Conservation (phyloP, 306 rosid genomes). For the Lablab purpureus region DNA sequence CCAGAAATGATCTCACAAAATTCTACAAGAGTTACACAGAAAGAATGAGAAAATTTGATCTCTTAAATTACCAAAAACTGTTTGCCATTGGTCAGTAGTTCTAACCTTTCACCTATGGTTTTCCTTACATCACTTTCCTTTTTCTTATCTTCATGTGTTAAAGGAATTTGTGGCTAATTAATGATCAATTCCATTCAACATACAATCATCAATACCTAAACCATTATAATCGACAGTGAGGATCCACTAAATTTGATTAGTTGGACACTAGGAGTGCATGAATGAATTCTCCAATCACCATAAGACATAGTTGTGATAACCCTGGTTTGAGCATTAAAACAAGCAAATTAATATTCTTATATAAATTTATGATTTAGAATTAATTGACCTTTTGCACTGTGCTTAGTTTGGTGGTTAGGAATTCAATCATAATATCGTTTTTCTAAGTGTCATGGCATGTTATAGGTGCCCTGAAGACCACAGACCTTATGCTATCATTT, state of each 20-base stretch:
- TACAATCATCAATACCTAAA: not conserved
- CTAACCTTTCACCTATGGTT: not conserved
- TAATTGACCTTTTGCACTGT: slow-evolving; percentile 5
- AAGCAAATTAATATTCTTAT: not conserved
- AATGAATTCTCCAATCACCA: not conserved
- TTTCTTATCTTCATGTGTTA: slow-evolving; percentile 5
- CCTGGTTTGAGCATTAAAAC: too few species aligned
- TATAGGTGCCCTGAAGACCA: slow-evolving; percentile 58
- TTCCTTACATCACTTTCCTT: not conserved
- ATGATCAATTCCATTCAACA: not conserved
- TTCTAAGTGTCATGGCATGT: slow-evolving; percentile 10
- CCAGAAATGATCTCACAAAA: slow-evolving; percentile 62
- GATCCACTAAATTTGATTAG: not conserved
- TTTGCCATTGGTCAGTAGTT: slow-evolving; percentile 74
- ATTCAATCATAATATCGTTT: not conserved
- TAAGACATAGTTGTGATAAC: not conserved
- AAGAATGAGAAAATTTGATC: slow-evolving; percentile 78
- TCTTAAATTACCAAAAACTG: slow-evolving; percentile 83
- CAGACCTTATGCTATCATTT: not conserved
- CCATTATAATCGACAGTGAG: not conserved
- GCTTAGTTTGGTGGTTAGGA: slow-evolving; percentile 21
- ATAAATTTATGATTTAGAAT: slow-evolving; percentile 31
- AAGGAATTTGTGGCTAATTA: slow-evolving; percentile 11
- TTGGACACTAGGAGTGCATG: not conserved
- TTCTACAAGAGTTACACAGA: slow-evolving; percentile 72